Conservation (phyloP, 129 eudicot genomes). For the Oenanthe sinensis region DNA sequence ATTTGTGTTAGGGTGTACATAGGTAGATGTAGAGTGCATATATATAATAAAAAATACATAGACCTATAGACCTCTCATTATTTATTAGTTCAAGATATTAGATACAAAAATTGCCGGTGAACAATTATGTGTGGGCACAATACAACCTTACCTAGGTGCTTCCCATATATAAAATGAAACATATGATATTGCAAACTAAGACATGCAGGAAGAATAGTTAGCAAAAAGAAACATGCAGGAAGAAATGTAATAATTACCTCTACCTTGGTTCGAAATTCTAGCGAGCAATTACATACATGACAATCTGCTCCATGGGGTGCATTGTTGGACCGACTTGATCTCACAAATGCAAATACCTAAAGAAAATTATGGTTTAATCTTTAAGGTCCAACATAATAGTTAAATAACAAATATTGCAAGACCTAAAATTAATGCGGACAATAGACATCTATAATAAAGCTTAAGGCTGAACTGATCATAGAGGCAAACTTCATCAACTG, state of each 20-base stretch:
- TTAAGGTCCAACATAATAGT: not conserved
- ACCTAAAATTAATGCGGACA: not conserved
- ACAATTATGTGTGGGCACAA: too few species aligned
- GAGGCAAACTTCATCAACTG: constrained; percentile 15
- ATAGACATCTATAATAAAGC: not conserved
- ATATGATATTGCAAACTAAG: too few species aligned
- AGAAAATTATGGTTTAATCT: constrained; percentile 11
- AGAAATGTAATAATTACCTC: constrained; percentile 40
- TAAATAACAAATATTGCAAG: not conserved
- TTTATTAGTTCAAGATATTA: too few species aligned
- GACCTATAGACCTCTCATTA: too few species aligned
- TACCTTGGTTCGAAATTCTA: constrained; percentile 82
- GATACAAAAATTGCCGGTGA: too few species aligned
- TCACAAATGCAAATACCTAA: constrained; percentile 95
- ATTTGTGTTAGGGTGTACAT: too few species aligned
- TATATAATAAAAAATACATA: too few species aligned
- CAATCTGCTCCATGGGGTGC: constrained; percentile 82
- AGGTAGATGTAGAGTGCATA: too few species aligned
- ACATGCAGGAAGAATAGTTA: not conserved
- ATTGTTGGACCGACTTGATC: constrained; percentile 39
- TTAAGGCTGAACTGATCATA: not conserved
- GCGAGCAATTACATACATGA: constrained; percentile 79
- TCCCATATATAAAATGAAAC: too few species aligned
- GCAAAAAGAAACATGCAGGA: too few species aligned
- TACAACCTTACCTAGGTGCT: too few species aligned